These are phyloP conservation scores for Starmerella apis DNA, from an alignment of 805 yeast species.

Conservation along the genomic window DNA sequence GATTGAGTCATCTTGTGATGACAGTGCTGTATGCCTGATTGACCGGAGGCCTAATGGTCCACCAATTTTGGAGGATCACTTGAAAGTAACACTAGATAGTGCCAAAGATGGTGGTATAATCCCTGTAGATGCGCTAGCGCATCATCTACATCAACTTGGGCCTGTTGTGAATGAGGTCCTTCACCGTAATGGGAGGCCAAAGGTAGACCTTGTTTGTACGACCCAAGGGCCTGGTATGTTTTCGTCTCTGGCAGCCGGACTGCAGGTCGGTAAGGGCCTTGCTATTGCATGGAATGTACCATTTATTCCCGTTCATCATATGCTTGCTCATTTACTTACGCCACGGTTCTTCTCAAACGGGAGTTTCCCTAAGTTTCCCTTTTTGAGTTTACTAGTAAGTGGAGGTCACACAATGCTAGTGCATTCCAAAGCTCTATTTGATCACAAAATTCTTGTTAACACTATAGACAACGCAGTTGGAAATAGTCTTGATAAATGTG, in stretches of 20 bases:
- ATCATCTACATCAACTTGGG: conserved; percentile 57
- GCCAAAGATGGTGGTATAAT: conserved; percentile 67
- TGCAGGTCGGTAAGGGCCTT: conserved; percentile 77
- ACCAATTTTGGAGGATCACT: conserved; percentile 47
- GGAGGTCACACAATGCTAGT: conserved; percentile 96
- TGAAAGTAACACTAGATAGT: conserved; percentile 58
- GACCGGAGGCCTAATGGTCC: conserved; percentile 38
- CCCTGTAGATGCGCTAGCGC: conserved; percentile 73
- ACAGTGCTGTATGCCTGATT: conserved; percentile 75
- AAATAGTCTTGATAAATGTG: conserved; percentile 87
- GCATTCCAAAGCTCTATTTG: conserved; percentile 44
- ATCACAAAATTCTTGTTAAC: conserved; percentile 65
- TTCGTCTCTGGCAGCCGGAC: conserved; percentile 73
- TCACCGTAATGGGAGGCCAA: conserved; percentile 24
- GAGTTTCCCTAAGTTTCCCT: conserved; percentile 56
- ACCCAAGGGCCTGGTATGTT: conserved; percentile 97
- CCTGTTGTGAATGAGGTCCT: conserved; percentile 41
- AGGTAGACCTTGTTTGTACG: conserved; percentile 63
- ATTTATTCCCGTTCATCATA: conserved; percentile 84
- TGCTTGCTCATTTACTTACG: conserved; percentile 81
- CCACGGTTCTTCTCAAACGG: conserved; percentile 45
- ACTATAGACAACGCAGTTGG: conserved; percentile 87
- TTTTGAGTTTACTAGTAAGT: conserved; percentile 65
- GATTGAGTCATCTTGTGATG: conserved; percentile 91
- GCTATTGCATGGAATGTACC: conserved; percentile 70